Percentiles rank a stretch among this genome's conserved stretches.
These are phyloP conservation scores for Neophaeococcomyces aloes DNA, from an alignment of 2,329 filamentous ascomycete genomes.

Conservation along the genomic window DNA sequence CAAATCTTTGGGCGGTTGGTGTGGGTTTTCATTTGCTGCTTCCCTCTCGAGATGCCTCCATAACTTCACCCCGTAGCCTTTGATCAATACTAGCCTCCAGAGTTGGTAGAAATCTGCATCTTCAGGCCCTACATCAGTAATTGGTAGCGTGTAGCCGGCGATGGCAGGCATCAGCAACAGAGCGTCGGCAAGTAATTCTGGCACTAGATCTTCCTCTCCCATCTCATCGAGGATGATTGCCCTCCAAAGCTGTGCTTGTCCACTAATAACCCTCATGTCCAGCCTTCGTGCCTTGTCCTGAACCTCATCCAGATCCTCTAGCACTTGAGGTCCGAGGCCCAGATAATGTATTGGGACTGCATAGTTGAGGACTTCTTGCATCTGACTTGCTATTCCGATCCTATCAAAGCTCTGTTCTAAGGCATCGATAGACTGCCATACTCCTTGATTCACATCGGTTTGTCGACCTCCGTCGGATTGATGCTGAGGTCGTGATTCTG, in stretches of 20 bases:
- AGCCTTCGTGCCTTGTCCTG: neutral
- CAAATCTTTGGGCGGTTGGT: neutral
- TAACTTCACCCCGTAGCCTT: neutral
- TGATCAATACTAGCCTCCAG: neutral
- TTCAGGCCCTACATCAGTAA: neutral
- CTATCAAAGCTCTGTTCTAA: too few relatives aligned
- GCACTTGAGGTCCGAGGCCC: neutral
- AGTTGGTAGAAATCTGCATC: constrained; percentile 5
- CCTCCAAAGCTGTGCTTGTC: constrained; percentile 5
- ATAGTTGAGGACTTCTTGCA: neutral
- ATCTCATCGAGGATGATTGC: constrained; percentile 2
- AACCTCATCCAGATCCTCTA: neutral
- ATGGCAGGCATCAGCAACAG: too few relatives aligned
- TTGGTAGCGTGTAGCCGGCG: neutral
- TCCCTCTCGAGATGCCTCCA: neutral
- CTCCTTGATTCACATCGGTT: too few relatives aligned
- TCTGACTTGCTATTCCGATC: too few relatives aligned
- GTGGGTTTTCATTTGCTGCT: neutral
- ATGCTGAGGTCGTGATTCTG: too few relatives aligned
- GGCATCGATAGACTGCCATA: too few relatives aligned
- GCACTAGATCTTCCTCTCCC: neutral
- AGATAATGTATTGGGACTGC: constrained; percentile 1
- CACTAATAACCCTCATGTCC: neutral
- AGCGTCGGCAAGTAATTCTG: constrained; percentile 1
- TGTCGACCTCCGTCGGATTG: too few relatives aligned